phyloP scores from a whole-genome alignment of 352 stramenopile species.

The Globisporangium abappressorium region DNA sequence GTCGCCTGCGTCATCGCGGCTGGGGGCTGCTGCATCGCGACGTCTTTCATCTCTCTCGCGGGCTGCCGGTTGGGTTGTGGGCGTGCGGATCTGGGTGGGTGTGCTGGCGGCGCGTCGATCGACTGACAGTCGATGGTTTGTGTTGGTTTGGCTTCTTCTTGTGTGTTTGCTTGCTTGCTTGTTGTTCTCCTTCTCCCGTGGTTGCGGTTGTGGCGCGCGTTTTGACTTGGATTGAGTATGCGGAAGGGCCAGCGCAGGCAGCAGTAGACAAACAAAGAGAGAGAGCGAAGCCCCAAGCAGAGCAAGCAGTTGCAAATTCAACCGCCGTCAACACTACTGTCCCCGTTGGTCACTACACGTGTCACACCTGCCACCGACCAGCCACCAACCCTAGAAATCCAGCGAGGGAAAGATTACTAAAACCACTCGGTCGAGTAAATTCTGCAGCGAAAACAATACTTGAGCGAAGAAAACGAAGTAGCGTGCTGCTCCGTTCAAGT shows the following conservation, averaged over 20 bases:
- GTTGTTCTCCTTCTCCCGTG: not conserved
- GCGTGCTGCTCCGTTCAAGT: conserved; percentile 2
- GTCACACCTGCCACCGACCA: conserved; percentile 7
- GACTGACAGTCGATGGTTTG: not conserved
- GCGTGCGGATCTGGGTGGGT: not conserved
- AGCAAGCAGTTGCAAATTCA: conserved; percentile 15
- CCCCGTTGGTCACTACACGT: not conserved
- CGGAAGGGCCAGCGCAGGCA: not conserved
- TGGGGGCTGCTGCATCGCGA: conserved; percentile 15
- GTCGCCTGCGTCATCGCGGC: conserved; percentile 11
- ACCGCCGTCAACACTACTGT: conserved; percentile 13
- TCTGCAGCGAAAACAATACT: not conserved
- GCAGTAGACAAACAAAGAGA: not conserved
- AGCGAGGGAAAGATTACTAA: not conserved
- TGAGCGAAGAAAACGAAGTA: not conserved
- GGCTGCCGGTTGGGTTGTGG: conserved; percentile 7
- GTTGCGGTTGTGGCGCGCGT: not conserved
- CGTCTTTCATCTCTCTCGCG: conserved; percentile 16
- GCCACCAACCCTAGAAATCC: not conserved
- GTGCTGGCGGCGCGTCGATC: not conserved
- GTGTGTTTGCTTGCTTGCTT: not conserved
- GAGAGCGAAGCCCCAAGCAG: conserved; percentile 14
- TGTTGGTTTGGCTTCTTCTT: not conserved
- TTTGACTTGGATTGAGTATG: conserved; percentile 15
- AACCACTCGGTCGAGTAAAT: not conserved